These are phyloP conservation scores for Pseudogymnoascus sp. DNA, from an alignment of 2,329 filamentous ascomycete species.

Conservation along the genomic window DNA sequence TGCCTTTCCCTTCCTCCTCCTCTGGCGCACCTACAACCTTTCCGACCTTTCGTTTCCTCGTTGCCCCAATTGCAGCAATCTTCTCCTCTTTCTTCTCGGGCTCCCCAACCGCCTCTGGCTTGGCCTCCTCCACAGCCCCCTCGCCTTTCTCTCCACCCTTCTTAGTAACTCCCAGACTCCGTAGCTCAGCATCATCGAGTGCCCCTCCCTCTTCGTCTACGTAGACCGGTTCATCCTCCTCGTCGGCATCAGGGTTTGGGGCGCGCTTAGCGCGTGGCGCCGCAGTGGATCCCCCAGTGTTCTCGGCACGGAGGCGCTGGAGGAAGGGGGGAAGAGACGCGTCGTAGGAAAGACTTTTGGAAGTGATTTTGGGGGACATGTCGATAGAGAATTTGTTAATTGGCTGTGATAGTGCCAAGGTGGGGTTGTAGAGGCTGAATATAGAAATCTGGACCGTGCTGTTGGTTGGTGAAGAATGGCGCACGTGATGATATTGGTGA, in stretches of 20 bases:
- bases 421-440: not conserved
- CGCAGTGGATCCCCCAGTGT: slow-evolving; percentile 32
- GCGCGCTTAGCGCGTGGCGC: slow-evolving; percentile 34
- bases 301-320: slow-evolving; percentile 45
- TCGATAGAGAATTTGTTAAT: not conserved
- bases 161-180: not conserved
- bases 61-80: slow-evolving; percentile 35
- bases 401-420: not conserved
- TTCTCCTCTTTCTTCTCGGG: slow-evolving; percentile 27
- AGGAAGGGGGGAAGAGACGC: slow-evolving; percentile 53
- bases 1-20: slow-evolving; percentile 12
- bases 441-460: not conserved
- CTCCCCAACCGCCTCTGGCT: not conserved
- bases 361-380: slow-evolving; percentile 49
- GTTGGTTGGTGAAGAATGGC: not conserved
- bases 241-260: slow-evolving; percentile 57
- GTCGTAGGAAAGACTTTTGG: slow-evolving; percentile 64
- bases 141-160: slow-evolving; percentile 12
- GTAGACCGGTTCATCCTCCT: slow-evolving; percentile 68
- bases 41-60: slow-evolving; percentile 48
- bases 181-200: slow-evolving; percentile 22
- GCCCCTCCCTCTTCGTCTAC: slow-evolving; percentile 66
- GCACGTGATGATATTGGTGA: not conserved
- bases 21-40: slow-evolving; percentile 36
- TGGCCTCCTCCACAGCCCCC: slow-evolving; percentile 15